Base-by-base conservation (phyloP, 2,329 filamentous ascomycete species). In the Tolypocladium inflatum region DNA sequence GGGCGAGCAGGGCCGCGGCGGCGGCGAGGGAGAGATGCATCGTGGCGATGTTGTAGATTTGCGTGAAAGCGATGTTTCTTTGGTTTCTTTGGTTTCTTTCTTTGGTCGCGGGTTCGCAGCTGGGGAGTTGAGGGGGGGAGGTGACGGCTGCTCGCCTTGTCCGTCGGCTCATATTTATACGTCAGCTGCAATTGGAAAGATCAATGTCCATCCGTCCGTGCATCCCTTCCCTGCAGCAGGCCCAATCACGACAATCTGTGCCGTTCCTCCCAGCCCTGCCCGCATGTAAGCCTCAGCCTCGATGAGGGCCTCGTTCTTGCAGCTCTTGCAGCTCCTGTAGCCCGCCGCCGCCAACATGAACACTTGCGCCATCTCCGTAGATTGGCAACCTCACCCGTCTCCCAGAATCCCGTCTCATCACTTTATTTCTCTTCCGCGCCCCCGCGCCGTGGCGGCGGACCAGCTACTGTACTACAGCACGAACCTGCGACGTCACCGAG, bases 1-100 rank as follows among this genome's bases (percentile, higher is more conserved):
- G 26, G 52, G 61, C 61, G 50, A 65, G 56, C 56, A 70, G 61
- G 55, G 62, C 56, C 51, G 62, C 57, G 54, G 63, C 64, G 42
- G 64, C 58, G 37, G 61, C 55, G 51, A 65, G 38, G 35, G 64
- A 62, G 57, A 66, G 54, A 21, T 57, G 65, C 64, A 68, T 68
- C 2, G 57, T 62, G 54, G 9, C 4, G 30, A 11, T 15, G 15
- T 0, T 15, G 19, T 13, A 26, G 8, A 1, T 19, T 3, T 19
- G 30, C 23, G 10, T 17, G 10, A 19, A 23, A 10, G 19, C 17
- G 54, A 15, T 43, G 26, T 39, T 35, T n/a, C n/a, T n/a, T n/a
- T n/a, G n/a, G n/a, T n/a, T n/a, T n/a, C n/a, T n/a, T n/a, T n/a
- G n/a, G n/a, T n/a, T n/a, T n/a, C n/a, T n/a, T n/a, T 19, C 2